These are phyloP conservation scores for Glycine tomentella DNA, from an alignment of 306 rosid species.

Conservation along the genomic window DNA sequence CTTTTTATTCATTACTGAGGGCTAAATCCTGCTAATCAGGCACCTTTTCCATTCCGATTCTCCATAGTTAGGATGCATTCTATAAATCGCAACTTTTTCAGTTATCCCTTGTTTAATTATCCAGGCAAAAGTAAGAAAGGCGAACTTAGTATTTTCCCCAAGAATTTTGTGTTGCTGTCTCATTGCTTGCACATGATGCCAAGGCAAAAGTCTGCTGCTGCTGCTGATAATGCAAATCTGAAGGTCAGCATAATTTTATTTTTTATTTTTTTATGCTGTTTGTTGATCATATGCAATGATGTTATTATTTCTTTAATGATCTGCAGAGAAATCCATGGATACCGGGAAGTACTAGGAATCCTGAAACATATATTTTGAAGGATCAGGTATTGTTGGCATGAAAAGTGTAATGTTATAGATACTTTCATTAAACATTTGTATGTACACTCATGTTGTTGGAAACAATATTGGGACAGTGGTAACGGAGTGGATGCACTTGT, in stretches of 20 bases:
- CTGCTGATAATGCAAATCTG: conserved; percentile 63
- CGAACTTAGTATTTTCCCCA: conserved; percentile 86
- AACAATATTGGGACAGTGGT: no score
- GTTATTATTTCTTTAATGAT: conserved; percentile 12
- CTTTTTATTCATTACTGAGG: conserved; percentile 1
- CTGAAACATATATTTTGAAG: conserved; percentile 74
- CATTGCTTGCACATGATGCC: conserved; percentile 94
- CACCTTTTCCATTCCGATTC: background rate
- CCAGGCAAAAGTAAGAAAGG: conserved; percentile 93
- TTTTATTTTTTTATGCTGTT: conserved; percentile 11
- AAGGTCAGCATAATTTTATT: conserved; percentile 56
- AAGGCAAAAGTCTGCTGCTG: conserved; percentile 70
- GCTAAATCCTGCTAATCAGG: background rate
- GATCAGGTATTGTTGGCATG: conserved; percentile 57
- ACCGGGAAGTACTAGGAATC: conserved; percentile 87
- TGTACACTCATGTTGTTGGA: no score
- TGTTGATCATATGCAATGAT: conserved; percentile 30
- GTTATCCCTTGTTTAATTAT: conserved; percentile 53
- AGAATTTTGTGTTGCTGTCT: conserved; percentile 67
- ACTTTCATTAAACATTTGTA: background rate
- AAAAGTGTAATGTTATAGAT: background rate
- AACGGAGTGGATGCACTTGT: no score
- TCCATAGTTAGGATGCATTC: background rate
- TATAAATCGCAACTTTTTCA: background rate
- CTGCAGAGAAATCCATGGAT: conserved; percentile 70